Conservation (phyloP, 371 early-diverging fungal genomes). For the Actinomortierella ambigua region DNA sequence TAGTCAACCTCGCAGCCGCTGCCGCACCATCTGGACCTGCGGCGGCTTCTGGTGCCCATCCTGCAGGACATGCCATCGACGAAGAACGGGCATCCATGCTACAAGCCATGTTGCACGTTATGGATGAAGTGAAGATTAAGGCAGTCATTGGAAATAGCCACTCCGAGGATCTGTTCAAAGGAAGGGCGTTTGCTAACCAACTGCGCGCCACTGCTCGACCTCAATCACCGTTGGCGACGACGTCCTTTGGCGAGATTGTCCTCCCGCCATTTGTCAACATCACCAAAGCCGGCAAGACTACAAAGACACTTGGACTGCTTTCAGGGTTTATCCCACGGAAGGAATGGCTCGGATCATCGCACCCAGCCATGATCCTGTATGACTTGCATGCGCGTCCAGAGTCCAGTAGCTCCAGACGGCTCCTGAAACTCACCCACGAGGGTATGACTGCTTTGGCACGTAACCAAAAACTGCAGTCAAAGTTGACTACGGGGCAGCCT, state of each 20-base stretch:
- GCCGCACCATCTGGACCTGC: slow-evolving; percentile 13
- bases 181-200: slow-evolving; percentile 38
- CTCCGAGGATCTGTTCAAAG: slow-evolving; percentile 69
- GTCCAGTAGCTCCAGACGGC: slow-evolving; percentile 54
- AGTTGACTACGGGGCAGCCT: slow-evolving; percentile 63
- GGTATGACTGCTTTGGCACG: slow-evolving; percentile 75
- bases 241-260: slow-evolving; percentile 8
- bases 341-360: slow-evolving; percentile 53
- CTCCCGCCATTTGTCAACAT: slow-evolving; percentile 59
- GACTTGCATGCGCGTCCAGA: slow-evolving; percentile 55
- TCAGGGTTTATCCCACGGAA: slow-evolving; percentile 56
- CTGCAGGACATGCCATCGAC: slow-evolving; percentile 7
- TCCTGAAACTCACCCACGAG: slow-evolving; percentile 60
- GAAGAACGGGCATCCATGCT: slow-evolving; percentile 34
- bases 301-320: slow-evolving; percentile 56
- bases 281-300: slow-evolving; percentile 59
- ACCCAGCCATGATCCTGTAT: slow-evolving; percentile 57
- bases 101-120: slow-evolving; percentile 58
- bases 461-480: slow-evolving; percentile 78
- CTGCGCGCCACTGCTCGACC: slow-evolving; percentile 24
- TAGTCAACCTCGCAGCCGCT: neutral
- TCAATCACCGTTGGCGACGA: slow-evolving; percentile 21
- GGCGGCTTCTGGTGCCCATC: too few species aligned
- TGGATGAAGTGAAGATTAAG: slow-evolving; percentile 62
- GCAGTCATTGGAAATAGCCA: slow-evolving; percentile 65